These are phyloP conservation scores for Tirmania nivea DNA, from an alignment of 495 filamentous ascomycete species.

Conservation along the genomic window DNA sequence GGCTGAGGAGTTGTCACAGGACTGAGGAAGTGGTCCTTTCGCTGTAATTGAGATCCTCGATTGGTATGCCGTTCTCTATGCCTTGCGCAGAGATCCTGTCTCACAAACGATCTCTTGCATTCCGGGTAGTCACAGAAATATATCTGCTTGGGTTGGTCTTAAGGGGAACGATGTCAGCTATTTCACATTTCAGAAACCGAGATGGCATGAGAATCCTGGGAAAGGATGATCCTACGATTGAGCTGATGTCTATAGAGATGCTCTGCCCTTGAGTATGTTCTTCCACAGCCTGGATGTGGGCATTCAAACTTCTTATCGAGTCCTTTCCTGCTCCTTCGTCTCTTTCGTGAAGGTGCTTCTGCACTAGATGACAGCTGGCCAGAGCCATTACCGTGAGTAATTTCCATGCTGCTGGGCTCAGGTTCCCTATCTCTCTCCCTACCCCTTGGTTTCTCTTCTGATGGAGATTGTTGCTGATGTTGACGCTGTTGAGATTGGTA, in stretches of 20 bases:
- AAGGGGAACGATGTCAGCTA: constrained; percentile 7
- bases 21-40: constrained; percentile 56
- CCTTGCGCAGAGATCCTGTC: constrained; percentile 80
- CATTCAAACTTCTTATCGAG: constrained; percentile 92
- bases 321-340: constrained; percentile 66
- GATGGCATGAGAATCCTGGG: neutral
- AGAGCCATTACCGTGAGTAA: constrained; percentile 14
- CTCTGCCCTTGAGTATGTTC: constrained; percentile 90
- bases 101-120: constrained; percentile 75
- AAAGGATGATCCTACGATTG: constrained; percentile 41
- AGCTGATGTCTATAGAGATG: constrained; percentile 93
- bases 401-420: constrained; percentile 17
- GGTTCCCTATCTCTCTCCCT: constrained; percentile 19
- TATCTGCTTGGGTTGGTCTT: constrained; percentile 75
- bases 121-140: constrained; percentile 88
- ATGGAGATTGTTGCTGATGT: constrained; percentile 12
- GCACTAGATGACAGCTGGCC: constrained; percentile 20
- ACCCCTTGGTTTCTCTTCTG: constrained; percentile 14
- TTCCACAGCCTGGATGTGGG: constrained; percentile 69
- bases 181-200: neutral
- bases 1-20: constrained; percentile 10
- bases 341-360: constrained; percentile 32
- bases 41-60: constrained; percentile 55
- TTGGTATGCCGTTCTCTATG: constrained; percentile 94
- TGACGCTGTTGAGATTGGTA: neutral